phyloP scores from a whole-genome alignment of 1,139 yeast species.

The Blastobotrys serpentis region DNA sequence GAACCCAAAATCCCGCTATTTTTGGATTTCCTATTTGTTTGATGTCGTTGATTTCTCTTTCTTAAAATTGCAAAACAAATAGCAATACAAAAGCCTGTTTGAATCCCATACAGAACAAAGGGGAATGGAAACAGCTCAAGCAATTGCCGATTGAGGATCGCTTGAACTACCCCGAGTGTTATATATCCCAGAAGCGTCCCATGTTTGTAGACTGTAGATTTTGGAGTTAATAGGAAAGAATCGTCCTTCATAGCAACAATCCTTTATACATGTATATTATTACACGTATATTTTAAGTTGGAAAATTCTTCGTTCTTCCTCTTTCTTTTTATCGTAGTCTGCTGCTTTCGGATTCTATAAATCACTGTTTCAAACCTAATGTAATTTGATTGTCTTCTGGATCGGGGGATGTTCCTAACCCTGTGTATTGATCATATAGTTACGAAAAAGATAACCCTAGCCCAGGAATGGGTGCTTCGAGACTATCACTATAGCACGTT shows the following conservation, averaged over 20 bases:
- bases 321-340: no score
- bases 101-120: conserved; percentile 27
- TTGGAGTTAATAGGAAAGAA: neutral
- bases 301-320: no score
- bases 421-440: no score
- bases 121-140: conserved; percentile 34
- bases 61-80: conserved; percentile 16
- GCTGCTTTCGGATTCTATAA: no score
- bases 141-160: conserved; percentile 32
- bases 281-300: no score
- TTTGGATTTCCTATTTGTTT: neutral
- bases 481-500: no score
- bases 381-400: no score
- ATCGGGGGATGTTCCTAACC: no score
- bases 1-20: neutral
- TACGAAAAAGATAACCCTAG: no score
- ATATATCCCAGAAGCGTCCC: conserved; percentile 20
- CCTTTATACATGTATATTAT: no score
- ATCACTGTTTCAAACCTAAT: no score
- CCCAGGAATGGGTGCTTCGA: no score
- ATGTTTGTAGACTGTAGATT: neutral
- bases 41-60: neutral
- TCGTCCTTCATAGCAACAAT: neutral
- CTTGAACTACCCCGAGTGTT: conserved; percentile 30
- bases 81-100: conserved; percentile 29